phyloP scores from a whole-genome alignment of 2,329 filamentous ascomycete species.

The Acrodontium crateriforme region DNA sequence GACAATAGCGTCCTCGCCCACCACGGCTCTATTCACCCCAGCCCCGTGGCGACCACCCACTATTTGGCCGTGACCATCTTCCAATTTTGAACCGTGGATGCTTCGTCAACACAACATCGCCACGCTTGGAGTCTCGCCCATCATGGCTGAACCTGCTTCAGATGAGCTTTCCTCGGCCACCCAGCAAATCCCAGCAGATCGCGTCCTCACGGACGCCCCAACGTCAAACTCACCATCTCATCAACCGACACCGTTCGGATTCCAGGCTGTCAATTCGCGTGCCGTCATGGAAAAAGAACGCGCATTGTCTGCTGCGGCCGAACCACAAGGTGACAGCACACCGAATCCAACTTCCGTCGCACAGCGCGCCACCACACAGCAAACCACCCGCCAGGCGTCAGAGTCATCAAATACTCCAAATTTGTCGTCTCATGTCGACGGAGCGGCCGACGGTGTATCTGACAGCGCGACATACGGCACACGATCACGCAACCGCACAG shows the following conservation, averaged over 20 bases:
- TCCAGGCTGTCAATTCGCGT: background rate
- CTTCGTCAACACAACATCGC: constrained; percentile 1
- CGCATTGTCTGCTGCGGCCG: background rate
- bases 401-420: constrained; percentile 7
- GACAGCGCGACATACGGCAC: constrained; percentile 62
- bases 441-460: constrained; percentile 14
- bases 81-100: too few species aligned
- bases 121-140: constrained; percentile 1
- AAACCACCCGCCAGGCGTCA: constrained; percentile 9
- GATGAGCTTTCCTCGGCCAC: constrained; percentile 3
- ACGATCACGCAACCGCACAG: constrained; percentile 77
- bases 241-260: background rate
- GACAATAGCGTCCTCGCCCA: too few species aligned
- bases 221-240: background rate
- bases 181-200: background rate
- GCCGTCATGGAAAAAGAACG: background rate
- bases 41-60: too few species aligned
- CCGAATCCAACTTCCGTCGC: constrained; percentile 16
- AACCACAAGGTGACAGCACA: constrained; percentile 2
- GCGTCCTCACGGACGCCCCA: background rate
- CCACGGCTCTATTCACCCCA: too few species aligned
- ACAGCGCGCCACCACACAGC: too few species aligned
- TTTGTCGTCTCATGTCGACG: constrained; percentile 9
- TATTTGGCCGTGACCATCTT: too few species aligned
- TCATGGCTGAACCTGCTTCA: constrained; percentile 5